These are phyloP conservation scores for Inonotus obliquus DNA, from an alignment of 1,284 basidiomycete genomes.

Conservation along the genomic window DNA sequence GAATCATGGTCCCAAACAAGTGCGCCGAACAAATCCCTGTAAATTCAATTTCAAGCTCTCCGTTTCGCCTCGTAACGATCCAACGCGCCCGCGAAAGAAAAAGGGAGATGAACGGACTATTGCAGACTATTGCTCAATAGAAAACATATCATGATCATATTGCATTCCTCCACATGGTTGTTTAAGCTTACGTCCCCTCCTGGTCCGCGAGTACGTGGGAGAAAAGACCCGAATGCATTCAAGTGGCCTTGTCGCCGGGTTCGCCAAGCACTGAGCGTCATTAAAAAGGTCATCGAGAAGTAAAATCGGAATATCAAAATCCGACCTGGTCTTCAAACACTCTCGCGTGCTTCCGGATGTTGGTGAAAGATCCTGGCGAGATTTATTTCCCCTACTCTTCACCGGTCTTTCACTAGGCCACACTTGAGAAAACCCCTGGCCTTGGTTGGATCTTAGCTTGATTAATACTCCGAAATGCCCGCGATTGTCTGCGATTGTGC, in stretches of 20 bases:
- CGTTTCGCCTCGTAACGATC: too few species aligned
- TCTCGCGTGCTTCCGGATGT: not conserved
- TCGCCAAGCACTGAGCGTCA: not conserved
- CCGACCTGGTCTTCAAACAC: not conserved
- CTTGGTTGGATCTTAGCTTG: not conserved
- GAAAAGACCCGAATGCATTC: not conserved
- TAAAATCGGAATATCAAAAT: not conserved
- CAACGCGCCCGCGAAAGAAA: too few species aligned
- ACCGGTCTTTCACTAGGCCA: not conserved
- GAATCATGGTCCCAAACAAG: not conserved
- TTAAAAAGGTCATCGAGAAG: not conserved
- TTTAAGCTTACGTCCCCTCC: not conserved
- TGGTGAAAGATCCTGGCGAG: not conserved
- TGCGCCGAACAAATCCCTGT: too few species aligned
- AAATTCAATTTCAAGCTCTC: too few species aligned
- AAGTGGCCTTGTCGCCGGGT: too few species aligned
- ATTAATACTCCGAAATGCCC: not conserved
- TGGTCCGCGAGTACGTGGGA: not conserved
- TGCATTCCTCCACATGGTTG: not conserved
- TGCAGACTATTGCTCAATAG: too few species aligned
- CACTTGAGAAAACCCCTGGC: too few species aligned
- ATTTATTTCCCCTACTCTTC: not conserved
- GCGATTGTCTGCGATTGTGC: not conserved
- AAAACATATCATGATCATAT: not conserved
- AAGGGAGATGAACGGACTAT: too few species aligned